A percentile compares a stretch with the other conserved stretches of the same genome.
phyloP scores from a whole-genome alignment of 2,329 filamentous ascomycete genomes.

The Davidsoniella neocaledoniae region DNA sequence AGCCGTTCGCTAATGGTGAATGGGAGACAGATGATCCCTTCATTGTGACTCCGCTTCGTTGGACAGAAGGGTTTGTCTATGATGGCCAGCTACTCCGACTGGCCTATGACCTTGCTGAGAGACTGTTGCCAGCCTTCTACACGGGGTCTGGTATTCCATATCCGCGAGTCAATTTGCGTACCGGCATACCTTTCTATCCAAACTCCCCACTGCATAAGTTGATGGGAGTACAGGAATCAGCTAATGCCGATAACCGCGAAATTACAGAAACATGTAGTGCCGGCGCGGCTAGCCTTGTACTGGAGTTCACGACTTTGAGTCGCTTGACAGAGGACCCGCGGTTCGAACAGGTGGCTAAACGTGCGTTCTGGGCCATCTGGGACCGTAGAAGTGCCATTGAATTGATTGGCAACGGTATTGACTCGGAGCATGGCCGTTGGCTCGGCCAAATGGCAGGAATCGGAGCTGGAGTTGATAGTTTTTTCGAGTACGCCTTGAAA shows the following conservation, averaged over 20 bases:
- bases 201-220: slow-evolving; percentile 64
- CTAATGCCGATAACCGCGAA: slow-evolving; percentile 29
- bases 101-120: slow-evolving; percentile 66
- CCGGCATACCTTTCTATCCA: slow-evolving; percentile 81
- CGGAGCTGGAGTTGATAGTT: slow-evolving; percentile 91
- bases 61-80: slow-evolving; percentile 66
- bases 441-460: slow-evolving; percentile 81
- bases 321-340: slow-evolving; percentile 68
- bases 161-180: slow-evolving; percentile 76
- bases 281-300: slow-evolving; percentile 82
- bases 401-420: slow-evolving; percentile 78
- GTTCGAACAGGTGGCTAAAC: slow-evolving; percentile 82
- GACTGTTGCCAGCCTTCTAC: slow-evolving; percentile 81
- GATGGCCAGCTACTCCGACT: slow-evolving; percentile 82
- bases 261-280: slow-evolving; percentile 94
- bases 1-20: slow-evolving; percentile 26
- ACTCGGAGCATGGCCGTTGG: slow-evolving; percentile 83
- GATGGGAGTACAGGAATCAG: slow-evolving; percentile 14
- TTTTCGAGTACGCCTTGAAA: slow-evolving; percentile 96
- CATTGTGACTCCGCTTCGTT: slow-evolving; percentile 41
- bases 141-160: slow-evolving; percentile 86
- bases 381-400: slow-evolving; percentile 67
- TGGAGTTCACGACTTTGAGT: slow-evolving; percentile 85
- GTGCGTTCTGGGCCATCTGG: slow-evolving; percentile 98
- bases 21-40: slow-evolving; percentile 24